These are phyloP conservation scores for Eutrema japonicum DNA, from an alignment of 345 rosid genomes.

Conservation along the genomic window DNA sequence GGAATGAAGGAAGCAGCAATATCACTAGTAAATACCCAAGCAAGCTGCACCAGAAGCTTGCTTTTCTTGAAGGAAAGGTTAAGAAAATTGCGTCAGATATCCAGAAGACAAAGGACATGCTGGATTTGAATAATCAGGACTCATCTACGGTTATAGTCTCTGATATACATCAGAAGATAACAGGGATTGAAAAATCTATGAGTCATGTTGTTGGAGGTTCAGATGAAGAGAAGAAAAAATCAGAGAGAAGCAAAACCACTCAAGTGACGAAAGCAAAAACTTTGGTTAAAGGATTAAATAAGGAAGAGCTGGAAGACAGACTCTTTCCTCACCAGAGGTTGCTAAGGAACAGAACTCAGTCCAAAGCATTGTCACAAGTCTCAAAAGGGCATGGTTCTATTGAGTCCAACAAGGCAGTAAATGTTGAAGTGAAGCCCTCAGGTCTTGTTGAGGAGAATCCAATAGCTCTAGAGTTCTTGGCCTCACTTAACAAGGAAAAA, in stretches of 20 bases:
- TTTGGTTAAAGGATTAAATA: slow-evolving; percentile 62
- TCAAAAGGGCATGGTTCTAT: slow-evolving; percentile 39
- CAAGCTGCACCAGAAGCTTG: slow-evolving; percentile 93
- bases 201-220: slow-evolving; percentile 55
- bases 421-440: slow-evolving; percentile 50
- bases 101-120: slow-evolving; percentile 89
- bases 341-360: slow-evolving; percentile 61
- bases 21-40: slow-evolving; percentile 54
- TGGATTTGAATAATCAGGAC: slow-evolving; percentile 84
- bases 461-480: slow-evolving; percentile 64
- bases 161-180: slow-evolving; percentile 87
- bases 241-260: slow-evolving; percentile 42
- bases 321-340: slow-evolving; percentile 96
- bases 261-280: slow-evolving; percentile 43
- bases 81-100: slow-evolving; percentile 92
- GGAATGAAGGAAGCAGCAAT: slow-evolving; percentile 41
- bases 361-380: slow-evolving; percentile 46
- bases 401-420: slow-evolving; percentile 41
- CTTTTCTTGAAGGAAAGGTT: slow-evolving; percentile 93
- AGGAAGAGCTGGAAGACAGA: slow-evolving; percentile 82
- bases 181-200: slow-evolving; percentile 85
- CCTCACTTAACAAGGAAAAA: slow-evolving; percentile 57
- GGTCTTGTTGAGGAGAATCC: slow-evolving; percentile 56
- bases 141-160: slow-evolving; percentile 69
- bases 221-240: slow-evolving; percentile 39